Evolutionary conservation across 1,284 basidiomycete genomes (phyloP), one percentile per base, ranked within the genome.

Genomic region (Cystobasidiaceae sp.): DNA sequence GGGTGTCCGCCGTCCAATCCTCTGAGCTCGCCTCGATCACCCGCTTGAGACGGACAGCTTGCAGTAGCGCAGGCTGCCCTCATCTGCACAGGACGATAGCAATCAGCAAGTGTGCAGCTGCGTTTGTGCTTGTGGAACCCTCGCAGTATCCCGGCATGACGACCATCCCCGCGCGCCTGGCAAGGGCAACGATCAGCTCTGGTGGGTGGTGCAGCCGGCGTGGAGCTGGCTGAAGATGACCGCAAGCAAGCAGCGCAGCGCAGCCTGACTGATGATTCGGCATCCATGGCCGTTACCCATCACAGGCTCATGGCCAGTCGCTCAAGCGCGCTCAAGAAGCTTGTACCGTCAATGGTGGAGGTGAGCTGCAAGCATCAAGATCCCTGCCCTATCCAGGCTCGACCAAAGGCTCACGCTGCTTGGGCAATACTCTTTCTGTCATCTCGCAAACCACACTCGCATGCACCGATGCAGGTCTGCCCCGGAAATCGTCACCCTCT

Each of bases 341-440:
- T 83, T 97, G 21, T 98, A 97, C 81, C 82, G 93, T 67, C 86
- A 86, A 75, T 97, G 92, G 90, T 89, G 93, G 77, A 87, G 93
- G 71, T 82, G 86, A 73, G 74, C 89, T 50, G 17, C 34, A 7
- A 33, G 34, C 25, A 55, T 61, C 34, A 13, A 7, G 5, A 19
- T 34, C 44, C 37, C 33, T 41, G 9, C 1, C 23, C 19, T 30
- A 8, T 23, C 55, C 39, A 32, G 15, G 37, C 58, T 58, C 52
- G 25, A n/a, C 27, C 28, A n/a, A n/a, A n/a, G n/a, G n/a, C 50
- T 6, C n/a, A 67, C 21, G 37, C 37, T 30, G 28, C 19, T 37
- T 13, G n/a, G 30, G 15, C n/a, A 56, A 23, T 34, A 15, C 15
- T 46, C 11, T n/a, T 30, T 37, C 11, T 19, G 4, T 15, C 17